These are phyloP conservation scores for Naganishia sp. DNA, from an alignment of 1,284 basidiomycete species.

Conservation along the genomic window DNA sequence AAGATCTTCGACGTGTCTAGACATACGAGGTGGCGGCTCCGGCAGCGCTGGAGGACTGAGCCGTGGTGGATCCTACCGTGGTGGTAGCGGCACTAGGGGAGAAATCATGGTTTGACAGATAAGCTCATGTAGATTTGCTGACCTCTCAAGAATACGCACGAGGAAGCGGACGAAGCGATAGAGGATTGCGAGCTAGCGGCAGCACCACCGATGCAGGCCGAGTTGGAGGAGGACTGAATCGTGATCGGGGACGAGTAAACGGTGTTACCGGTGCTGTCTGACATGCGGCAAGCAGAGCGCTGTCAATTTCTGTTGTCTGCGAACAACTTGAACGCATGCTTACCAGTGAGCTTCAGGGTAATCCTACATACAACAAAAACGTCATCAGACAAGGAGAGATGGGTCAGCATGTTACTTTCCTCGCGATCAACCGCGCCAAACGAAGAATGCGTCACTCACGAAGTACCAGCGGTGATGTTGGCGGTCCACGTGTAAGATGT, in stretches of 20 bases:
- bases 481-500: conserved; percentile 65
- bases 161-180: conserved; percentile 12
- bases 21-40: background rate
- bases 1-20: background rate
- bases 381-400: background rate
- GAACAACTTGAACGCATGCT: background rate
- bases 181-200: conserved; percentile 28
- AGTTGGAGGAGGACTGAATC: conserved; percentile 56
- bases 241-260: conserved; percentile 63
- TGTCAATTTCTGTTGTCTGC: background rate
- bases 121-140: too few relatives aligned
- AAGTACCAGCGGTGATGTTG: conserved; percentile 59
- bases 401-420: too few relatives aligned
- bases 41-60: background rate
- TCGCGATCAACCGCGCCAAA: background rate
- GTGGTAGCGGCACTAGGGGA: conserved; percentile 25
- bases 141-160: background rate
- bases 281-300: background rate
- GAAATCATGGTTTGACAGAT: background rate
- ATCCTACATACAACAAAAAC: conserved; percentile 3
- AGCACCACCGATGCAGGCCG: conserved; percentile 29
- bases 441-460: conserved; percentile 16
- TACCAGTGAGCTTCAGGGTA: conserved; percentile 28
- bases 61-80: conserved; percentile 21
- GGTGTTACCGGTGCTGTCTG: conserved; percentile 52